Evolutionary conservation across 495 filamentous ascomycete species (phyloP).

Genomic region (Usnea hakonensis): DNA sequence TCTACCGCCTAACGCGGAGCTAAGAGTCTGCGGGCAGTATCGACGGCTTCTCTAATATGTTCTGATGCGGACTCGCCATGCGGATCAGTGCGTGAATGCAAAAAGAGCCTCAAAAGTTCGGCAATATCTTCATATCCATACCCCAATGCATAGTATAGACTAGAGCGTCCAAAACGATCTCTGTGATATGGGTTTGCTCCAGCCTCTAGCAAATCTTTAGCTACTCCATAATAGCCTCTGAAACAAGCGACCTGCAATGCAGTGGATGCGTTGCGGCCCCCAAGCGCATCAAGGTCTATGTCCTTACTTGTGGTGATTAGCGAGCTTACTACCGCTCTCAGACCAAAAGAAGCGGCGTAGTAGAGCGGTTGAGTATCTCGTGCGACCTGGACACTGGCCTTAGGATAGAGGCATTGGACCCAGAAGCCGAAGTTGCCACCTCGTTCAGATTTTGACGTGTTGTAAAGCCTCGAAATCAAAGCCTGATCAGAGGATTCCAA

Average conservation of each 20-base stretch:
- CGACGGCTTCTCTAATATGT: not conserved
- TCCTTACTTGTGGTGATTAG: not conserved
- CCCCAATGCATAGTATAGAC: not conserved
- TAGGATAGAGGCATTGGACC: constrained; percentile 1
- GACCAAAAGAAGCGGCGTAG: constrained; percentile 6
- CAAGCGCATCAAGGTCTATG: not conserved
- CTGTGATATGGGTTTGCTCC: not conserved
- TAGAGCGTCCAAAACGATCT: not conserved
- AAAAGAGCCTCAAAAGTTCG: not conserved
- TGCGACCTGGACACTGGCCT: not conserved
- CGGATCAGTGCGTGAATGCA: not conserved
- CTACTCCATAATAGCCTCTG: not conserved
- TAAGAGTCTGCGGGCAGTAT: not conserved
- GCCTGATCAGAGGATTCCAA: not conserved
- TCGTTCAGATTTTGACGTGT: not conserved
- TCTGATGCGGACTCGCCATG: not conserved
- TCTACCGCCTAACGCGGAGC: not conserved
- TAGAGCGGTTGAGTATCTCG: not conserved
- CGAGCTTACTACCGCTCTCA: not conserved
- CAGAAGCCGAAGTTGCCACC: not conserved
- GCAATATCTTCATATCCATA: not conserved
- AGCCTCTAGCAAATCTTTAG: not conserved
- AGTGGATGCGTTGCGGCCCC: not conserved
- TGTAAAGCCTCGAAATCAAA: not conserved
- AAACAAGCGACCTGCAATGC: not conserved